Conservation (phyloP, 495 filamentous ascomycete genomes). For the Neurospora terricola region DNA sequence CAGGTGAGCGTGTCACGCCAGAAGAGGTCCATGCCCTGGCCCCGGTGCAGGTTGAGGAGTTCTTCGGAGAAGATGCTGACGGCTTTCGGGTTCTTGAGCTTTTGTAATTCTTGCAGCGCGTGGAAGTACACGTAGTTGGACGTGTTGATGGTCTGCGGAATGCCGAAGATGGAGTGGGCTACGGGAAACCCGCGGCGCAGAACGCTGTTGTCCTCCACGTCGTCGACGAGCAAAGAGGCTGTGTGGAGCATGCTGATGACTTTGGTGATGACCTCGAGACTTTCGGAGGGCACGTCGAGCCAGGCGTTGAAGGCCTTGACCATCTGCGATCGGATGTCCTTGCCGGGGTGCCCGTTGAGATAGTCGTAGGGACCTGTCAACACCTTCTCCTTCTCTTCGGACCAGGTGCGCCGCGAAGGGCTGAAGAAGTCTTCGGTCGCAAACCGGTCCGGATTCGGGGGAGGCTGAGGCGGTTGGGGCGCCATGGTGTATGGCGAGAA, state of each 20-base stretch:
- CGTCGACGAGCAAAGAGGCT: constrained; percentile 85
- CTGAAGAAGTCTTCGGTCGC: constrained; percentile 37
- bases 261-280: constrained; percentile 71
- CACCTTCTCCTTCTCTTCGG: constrained; percentile 63
- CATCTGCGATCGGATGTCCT: constrained; percentile 77
- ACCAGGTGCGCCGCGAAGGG: constrained; percentile 43
- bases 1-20: constrained; percentile 93
- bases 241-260: constrained; percentile 93
- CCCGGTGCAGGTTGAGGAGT: constrained; percentile 84
- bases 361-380: constrained; percentile 84
- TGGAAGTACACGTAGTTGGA: constrained; percentile 96
- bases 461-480: constrained; percentile 17
- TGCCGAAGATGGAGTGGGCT: constrained; percentile 89
- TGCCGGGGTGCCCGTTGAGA: constrained; percentile 74
- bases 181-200: constrained; percentile 86
- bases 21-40: constrained; percentile 95
- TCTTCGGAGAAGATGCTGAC: constrained; percentile 82
- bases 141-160: constrained; percentile 92
- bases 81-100: constrained; percentile 59
- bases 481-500: constrained; percentile 23
- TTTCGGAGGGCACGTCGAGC: constrained; percentile 71
- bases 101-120: constrained; percentile 71
- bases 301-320: constrained; percentile 87
- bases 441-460: constrained; percentile 35
- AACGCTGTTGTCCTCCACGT: constrained; percentile 75